These are phyloP conservation scores for Gymnopus androsaceus DNA, from an alignment of 1,284 basidiomycete species.

Conservation along the genomic window DNA sequence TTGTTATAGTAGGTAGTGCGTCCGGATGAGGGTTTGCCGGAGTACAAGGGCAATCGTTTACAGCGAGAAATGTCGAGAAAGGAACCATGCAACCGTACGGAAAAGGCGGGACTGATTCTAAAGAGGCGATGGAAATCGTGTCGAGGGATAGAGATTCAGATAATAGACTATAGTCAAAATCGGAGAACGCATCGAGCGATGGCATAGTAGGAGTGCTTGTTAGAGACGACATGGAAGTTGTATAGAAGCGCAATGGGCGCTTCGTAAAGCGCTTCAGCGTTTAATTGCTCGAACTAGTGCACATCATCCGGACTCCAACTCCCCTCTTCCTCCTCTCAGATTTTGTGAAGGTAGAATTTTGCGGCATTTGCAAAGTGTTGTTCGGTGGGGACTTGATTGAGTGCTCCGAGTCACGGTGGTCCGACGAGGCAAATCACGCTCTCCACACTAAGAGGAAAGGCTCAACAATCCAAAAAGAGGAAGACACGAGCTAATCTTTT, in stretches of 20 bases:
- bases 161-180: constrained; percentile 13
- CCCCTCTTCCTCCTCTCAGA: no score
- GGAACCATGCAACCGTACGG: constrained; percentile 25
- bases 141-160: constrained; percentile 32
- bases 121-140: constrained; percentile 28
- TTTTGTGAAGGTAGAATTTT: no score
- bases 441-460: no score
- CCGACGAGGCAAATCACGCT: no score
- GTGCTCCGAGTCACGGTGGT: no score
- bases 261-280: background rate
- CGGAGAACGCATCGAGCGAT: constrained; percentile 5
- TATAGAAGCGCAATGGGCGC: background rate
- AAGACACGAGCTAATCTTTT: no score
- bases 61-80: constrained; percentile 22
- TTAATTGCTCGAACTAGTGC: background rate
- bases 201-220: constrained; percentile 5
- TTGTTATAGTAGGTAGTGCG: constrained; percentile 21
- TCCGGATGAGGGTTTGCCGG: constrained; percentile 6
- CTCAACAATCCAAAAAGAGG: no score
- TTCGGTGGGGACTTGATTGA: no score
- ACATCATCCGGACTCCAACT: no score
- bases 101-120: constrained; percentile 32
- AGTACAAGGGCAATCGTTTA: constrained; percentile 1
- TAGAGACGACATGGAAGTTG: constrained; percentile 6
- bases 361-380: no score